Percentiles rank a stretch among this genome's conserved stretches.
Conservation (phyloP, 2,329 filamentous ascomycete species). For the Fusarium haematococcum region DNA sequence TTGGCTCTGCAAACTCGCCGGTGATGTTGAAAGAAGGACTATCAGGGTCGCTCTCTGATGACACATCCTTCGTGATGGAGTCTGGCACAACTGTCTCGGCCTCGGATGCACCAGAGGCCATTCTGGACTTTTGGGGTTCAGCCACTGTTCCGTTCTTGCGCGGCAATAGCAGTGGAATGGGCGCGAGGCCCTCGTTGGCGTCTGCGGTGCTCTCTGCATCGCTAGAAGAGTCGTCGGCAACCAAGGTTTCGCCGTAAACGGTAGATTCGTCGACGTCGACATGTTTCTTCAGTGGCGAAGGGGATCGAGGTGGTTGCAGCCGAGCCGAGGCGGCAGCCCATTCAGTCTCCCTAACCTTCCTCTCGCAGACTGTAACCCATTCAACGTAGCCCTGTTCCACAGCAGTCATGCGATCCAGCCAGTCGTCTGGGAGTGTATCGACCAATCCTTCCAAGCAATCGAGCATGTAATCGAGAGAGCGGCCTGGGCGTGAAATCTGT, state of each 20-base stretch:
- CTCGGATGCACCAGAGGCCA: conserved; percentile 39
- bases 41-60: conserved; percentile 26
- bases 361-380: conserved; percentile 85
- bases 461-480: conserved; percentile 84
- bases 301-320: conserved; percentile 33
- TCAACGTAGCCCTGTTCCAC: conserved; percentile 82
- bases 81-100: conserved; percentile 39
- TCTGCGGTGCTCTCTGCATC: conserved; percentile 34
- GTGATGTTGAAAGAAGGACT: conserved; percentile 34
- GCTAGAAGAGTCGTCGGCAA: conserved; percentile 24
- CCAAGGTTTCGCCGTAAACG: conserved; percentile 13
- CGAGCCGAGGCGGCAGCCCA: conserved; percentile 49
- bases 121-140: conserved; percentile 25
- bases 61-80: conserved; percentile 22
- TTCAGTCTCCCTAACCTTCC: conserved; percentile 76
- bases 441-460: conserved; percentile 85
- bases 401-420: conserved; percentile 87
- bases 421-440: conserved; percentile 86
- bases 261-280: conserved; percentile 13
- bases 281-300: conserved; percentile 35
- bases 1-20: conserved; percentile 32
- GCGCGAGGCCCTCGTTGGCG: conserved; percentile 22
- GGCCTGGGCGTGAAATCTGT: conserved; percentile 77
- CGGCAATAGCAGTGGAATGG: conserved; percentile 39
- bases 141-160: conserved; percentile 19